Base-by-base conservation (phyloP, 768 basidiomycete genomes). In the Tricholoma sp. region DNA sequence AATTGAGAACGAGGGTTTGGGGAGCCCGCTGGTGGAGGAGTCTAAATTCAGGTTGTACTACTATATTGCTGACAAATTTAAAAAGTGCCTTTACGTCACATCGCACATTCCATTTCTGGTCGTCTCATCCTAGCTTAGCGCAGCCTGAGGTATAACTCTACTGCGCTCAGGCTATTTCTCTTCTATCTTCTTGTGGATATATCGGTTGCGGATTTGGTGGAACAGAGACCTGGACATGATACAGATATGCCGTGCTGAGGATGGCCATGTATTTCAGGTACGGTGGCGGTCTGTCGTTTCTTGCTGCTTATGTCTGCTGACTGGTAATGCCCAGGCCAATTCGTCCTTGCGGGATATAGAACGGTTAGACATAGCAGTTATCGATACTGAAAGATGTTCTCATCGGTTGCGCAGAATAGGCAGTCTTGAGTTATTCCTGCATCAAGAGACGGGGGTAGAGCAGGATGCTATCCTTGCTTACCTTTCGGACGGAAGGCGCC, bases 291-390 rank as follows among this genome's bases (percentile, higher is more conserved):
- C 27, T 63, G 31, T 49, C 2, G 11, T 43, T 27, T 54, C 8
- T 21, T 60, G 24, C 14, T 45, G 19, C n/a, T n/a, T 19, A 39
- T 12, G 22, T 16, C 27, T 18, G 37, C 12, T 14, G n/a, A 52
- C 58, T 60, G 14, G 57, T 50, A 14, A n/a, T 9, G 24, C 22
- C 4, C 51, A 83, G 80, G 82, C 86, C 55, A 84, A 84, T 69
- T 81, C 82, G 46, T 79, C 84, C 4, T 68, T 91, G 54, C 80
- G 88, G 71, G 89, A 92, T 66, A 85, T 93, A 57, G 88, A 91
- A 73, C 80, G 83, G 89, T 86, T 68, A 55, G 74, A 58, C 29
- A 50, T n/a, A 51, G 29, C 18, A 54, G 14, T 31, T 51, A 35
- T 7, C 11, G n/a, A 34, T 34, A 14, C 37, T 53, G 32, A 34